Percentiles rank a stretch among this genome's conserved stretches.
These are phyloP conservation scores for Ballota nigra DNA, from an alignment of 257 asterid species.

Conservation along the genomic window DNA sequence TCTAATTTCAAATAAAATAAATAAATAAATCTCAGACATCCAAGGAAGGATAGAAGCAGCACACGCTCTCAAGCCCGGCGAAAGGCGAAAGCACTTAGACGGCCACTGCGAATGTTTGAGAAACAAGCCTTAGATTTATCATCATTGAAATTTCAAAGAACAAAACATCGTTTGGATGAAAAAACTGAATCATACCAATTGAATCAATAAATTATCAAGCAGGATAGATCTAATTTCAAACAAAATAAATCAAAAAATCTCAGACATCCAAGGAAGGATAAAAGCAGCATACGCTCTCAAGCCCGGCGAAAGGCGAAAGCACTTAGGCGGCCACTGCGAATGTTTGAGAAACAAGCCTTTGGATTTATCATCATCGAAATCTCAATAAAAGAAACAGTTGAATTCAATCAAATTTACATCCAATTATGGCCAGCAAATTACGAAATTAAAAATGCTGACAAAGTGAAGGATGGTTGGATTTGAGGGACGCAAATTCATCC, in stretches of 20 bases:
- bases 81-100: conserved; percentile 71
- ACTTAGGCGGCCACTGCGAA: conserved; percentile 80
- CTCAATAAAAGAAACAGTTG: background rate
- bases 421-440: conserved; percentile 40
- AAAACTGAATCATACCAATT: too few relatives aligned
- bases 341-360: conserved; percentile 81
- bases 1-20: background rate
- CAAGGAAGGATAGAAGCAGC: conserved; percentile 81
- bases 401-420: conserved; percentile 22
- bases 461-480: conserved; percentile 44
- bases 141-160: too few relatives aligned
- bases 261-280: conserved; percentile 89
- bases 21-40: conserved; percentile 51
- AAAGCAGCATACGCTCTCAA: conserved; percentile 66
- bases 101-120: conserved; percentile 87
- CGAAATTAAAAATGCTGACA: conserved; percentile 28
- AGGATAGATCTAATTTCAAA: background rate
- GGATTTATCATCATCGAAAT: conserved; percentile 39
- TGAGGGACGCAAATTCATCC: conserved; percentile 40
- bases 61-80: conserved; percentile 73
- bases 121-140: conserved; percentile 67
- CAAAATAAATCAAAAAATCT: background rate
- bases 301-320: conserved; percentile 82
- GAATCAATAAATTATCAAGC: too few relatives aligned
- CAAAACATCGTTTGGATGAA: too few relatives aligned